Base-by-base conservation (phyloP, 2,329 filamentous ascomycete species). In the Calonectria multiphialidica region DNA sequence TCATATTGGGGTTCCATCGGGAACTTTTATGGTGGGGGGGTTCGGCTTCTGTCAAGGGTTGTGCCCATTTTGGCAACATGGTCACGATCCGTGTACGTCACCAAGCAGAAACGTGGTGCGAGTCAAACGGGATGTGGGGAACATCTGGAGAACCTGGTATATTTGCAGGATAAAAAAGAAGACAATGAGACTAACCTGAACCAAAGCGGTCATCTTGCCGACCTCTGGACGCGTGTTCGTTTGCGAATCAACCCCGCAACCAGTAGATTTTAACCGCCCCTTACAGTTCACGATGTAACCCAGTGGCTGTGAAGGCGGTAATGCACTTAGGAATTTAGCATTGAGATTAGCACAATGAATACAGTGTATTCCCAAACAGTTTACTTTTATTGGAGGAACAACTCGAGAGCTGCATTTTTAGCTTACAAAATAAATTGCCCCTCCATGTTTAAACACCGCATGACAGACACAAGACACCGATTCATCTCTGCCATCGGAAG, bases 161-260 rank as follows among this genome's bases (percentile, higher is more conserved):
- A 18, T 42, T 21, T 9, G 30, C 18, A 45, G 21, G 35, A 45
- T 21, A 12, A 25, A 33, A 40, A 12, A 2, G n/a, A 55, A 33
- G 15, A 15, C n/a, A 6, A 37, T 10, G 1, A 13, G 10, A 12
- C 7, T 66, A 35, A 40, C 16, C 23, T 33, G 21, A 40, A 2
- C 23, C 2, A 45, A 35, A 57, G 10, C 25, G 35, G 18, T 21
- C 35, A 4, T 55, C 10, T 47, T 44, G 16, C 28, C 2, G 35
- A 33, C 7, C 7, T 25, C 16, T n/a, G 49, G 63, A 53, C 49
- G 63, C 63, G 63, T 66, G 63, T 66, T 66, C 63, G 2, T 55
- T 44, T 30, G 49, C 63, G 25, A 44, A 30, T 66, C 47, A 55
- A 66, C 63, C 63, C 63, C 63, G 63, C 63, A 66, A 55, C 44